Percentiles rank a stretch among this genome's conserved stretches.
Conservation (phyloP, 225 moss, liverwort and hornwort species). For the Marchantia paleacea region DNA sequence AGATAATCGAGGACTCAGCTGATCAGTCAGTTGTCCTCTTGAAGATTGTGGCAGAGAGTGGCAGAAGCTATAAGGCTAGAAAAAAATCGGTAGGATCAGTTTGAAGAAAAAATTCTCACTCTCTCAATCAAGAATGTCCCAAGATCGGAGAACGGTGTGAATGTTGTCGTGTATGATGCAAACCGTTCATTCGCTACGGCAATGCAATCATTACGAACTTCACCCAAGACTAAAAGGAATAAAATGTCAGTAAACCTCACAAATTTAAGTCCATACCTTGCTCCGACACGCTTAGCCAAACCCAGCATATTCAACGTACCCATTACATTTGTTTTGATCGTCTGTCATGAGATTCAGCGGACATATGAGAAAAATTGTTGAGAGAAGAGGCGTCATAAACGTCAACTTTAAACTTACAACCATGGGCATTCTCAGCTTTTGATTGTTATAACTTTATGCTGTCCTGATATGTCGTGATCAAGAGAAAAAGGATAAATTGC, state of each 20-base stretch:
- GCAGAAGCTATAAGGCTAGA: background rate
- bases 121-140: background rate
- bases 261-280: constrained; percentile 51
- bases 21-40: background rate
- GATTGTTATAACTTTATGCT: background rate
- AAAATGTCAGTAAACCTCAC: background rate
- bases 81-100: background rate
- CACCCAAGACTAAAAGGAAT: background rate
- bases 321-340: constrained; percentile 98
- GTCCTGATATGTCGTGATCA: background rate
- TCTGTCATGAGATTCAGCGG: constrained; percentile 42
- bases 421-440: background rate
- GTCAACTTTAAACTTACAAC: too few relatives aligned
- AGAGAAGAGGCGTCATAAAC: background rate
- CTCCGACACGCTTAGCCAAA: constrained; percentile 96
- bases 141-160: too few relatives aligned
- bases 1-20: background rate
- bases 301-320: constrained; percentile 99
- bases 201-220: background rate
- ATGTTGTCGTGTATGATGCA: background rate
- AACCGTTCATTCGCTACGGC: background rate
- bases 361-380: background rate
- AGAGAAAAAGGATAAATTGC: background rate
- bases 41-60: background rate
- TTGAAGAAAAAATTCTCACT: background rate